phyloP scores from a whole-genome alignment of 495 filamentous ascomycete species.

The Penicillium cosmopolitanum region DNA sequence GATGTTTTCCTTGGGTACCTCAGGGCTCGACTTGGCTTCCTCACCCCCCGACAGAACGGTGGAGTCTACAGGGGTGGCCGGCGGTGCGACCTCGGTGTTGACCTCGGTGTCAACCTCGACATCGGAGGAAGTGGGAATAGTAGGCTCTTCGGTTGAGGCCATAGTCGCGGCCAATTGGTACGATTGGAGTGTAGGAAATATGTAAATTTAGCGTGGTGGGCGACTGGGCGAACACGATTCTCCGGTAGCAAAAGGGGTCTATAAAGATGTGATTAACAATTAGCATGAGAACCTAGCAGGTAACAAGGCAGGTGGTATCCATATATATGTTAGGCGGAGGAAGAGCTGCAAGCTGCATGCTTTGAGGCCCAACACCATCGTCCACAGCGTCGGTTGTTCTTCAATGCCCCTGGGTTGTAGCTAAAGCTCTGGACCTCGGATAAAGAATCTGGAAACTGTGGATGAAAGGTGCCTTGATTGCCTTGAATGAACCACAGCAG shows the following conservation, averaged over 20 bases:
- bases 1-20: slow-evolving; percentile 44
- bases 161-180: slow-evolving; percentile 24
- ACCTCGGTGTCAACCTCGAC: slow-evolving; percentile 14
- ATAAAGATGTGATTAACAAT: background rate
- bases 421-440: background rate
- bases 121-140: slow-evolving; percentile 33
- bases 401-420: background rate
- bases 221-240: background rate
- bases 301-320: no score
- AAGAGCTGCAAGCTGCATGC: slow-evolving; percentile 1
- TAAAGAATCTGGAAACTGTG: background rate
- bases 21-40: slow-evolving; percentile 44
- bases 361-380: background rate
- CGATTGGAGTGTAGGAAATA: slow-evolving; percentile 9
- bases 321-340: background rate
- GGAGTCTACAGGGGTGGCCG: slow-evolving; percentile 47
- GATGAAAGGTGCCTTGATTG: background rate
- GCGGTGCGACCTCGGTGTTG: slow-evolving; percentile 40
- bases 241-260: background rate
- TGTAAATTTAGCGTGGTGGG: background rate
- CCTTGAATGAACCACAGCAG: background rate
- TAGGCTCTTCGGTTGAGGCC: slow-evolving; percentile 46
- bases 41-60: slow-evolving; percentile 44
- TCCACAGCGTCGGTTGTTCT: background rate
- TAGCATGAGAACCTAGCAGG: background rate